Percentiles rank a stretch among this genome's conserved stretches.
Evolutionary conservation across 2,329 filamentous ascomycete species (phyloP).

Genomic region (Gnomoniopsis sp.): DNA sequence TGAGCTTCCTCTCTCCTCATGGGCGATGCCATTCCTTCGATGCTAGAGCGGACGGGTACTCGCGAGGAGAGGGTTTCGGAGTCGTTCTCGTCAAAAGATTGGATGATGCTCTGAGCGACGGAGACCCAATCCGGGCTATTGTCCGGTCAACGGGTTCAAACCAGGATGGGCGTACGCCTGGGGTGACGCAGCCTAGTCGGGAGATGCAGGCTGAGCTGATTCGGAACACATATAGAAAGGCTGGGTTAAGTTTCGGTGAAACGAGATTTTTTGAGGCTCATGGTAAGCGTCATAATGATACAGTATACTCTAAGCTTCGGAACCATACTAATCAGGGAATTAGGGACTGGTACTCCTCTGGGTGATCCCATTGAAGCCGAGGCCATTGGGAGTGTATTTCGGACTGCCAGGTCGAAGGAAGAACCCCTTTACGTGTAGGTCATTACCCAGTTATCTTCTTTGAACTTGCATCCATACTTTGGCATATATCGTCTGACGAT

Average conservation of each 20-base stretch:
- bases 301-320: no score
- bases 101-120: constrained; percentile 34
- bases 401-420: constrained; percentile 1
- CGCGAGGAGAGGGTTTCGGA: constrained; percentile 27
- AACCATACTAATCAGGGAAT: no score
- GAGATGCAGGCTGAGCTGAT: constrained; percentile 29
- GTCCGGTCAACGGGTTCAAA: constrained; percentile 30
- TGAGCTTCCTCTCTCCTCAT: constrained; percentile 25
- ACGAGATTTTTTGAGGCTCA: constrained; percentile 24
- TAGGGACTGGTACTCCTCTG: background rate
- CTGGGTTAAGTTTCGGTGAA: constrained; percentile 3
- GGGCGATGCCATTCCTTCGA: constrained; percentile 32
- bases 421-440: constrained; percentile 18
- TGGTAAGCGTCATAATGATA: constrained; percentile 3
- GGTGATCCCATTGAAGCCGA: constrained; percentile 29
- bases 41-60: constrained; percentile 29
- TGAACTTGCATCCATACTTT: no score
- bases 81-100: constrained; percentile 40
- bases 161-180: constrained; percentile 35
- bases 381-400: constrained; percentile 27
- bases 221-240: constrained; percentile 23
- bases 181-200: constrained; percentile 35
- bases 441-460: no score
- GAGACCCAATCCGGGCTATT: constrained; percentile 33
- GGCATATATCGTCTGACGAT: background rate